Conservation (phyloP, 805 yeast species). For the Saccharomyces paradoxus region DNA sequence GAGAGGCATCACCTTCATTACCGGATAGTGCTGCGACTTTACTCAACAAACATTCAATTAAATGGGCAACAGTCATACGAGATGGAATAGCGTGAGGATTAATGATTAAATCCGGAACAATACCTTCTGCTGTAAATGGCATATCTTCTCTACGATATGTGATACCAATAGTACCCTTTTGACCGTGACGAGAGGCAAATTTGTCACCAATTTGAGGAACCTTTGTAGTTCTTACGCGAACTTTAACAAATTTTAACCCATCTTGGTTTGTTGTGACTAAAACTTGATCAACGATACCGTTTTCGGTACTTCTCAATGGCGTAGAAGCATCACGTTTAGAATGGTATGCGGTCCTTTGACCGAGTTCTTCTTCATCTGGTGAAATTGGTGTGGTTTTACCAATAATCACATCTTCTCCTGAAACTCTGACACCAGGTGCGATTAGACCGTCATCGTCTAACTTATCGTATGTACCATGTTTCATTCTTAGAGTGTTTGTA, state of each 20-base stretch:
- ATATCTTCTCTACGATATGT: conserved; percentile 97
- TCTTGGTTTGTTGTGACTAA: conserved; percentile 95
- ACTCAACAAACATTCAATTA: conserved; percentile 93
- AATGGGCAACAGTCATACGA: conserved; percentile 99
- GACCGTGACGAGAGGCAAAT: conserved; percentile 99
- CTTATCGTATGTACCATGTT: conserved; percentile 97
- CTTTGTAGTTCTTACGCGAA: conserved; percentile 97
- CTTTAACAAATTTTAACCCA: conserved; percentile 95
- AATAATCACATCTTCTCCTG: conserved; percentile 97
- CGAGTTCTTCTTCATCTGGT: conserved; percentile 97
- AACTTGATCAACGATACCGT: conserved; percentile 97
- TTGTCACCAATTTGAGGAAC: conserved; percentile 98
- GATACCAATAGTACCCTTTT: conserved; percentile 99
- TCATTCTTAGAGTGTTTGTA: conserved; percentile 87
- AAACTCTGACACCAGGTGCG: conserved; percentile 96
- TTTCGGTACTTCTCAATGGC: conserved; percentile 91
- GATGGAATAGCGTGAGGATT: conserved; percentile 99
- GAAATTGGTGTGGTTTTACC: conserved; percentile 99
- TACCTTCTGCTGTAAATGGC: conserved; percentile 94
- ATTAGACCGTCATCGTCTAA: conserved; percentile 96
- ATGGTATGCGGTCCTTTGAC: conserved; percentile 96
- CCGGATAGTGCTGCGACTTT: conserved; percentile 94
- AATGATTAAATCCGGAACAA: conserved; percentile 94
- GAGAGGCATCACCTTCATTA: conserved; percentile 98
- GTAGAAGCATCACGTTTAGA: conserved; percentile 98